Base-by-base conservation (phyloP, 2,329 filamentous ascomycete genomes). In the Gnomoniopsis smithogilvyi region DNA sequence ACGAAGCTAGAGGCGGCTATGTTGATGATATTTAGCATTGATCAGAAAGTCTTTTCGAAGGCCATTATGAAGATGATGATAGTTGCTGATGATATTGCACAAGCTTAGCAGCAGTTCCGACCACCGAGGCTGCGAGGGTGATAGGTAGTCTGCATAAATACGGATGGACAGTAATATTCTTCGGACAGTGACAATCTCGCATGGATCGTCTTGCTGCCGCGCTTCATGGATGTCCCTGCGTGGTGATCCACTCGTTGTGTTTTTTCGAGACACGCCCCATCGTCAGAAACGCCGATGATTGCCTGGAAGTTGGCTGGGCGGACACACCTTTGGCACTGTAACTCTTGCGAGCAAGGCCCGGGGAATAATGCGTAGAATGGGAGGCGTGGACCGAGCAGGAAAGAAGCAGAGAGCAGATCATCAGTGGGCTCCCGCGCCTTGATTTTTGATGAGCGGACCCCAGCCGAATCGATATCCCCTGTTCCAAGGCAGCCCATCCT, bases 221-320 rank as follows among this genome's bases (percentile, higher is more conserved):
- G n/a, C 41, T 19, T 4, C 41, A 38, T 38, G 19, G 45, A 22
- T 47, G 45, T 21, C 45, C 45, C 45, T 47, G 45, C 57, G 30
- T 41, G 11, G 30, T 45, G 51, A 17, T 21, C 51, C 51, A 53
- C 51, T 21, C 21, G 14, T n/a, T 15, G 14, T 36, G 22, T 45
- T 53, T 51, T 33, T 51, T 59, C 52, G 57, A 52, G 14, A 46
- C 57, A 59, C 57, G 17, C 57, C 51, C 57, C 52, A 48, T 33
- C n/a, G 45, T 19, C 7, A 21, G 17, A 21, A 26, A 21, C 19
- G 24, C 49, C 10, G 19, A 19, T 38, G 36, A 30, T 38, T 38
- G 12, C 36, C 36, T 38, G 36, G 14, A 43, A 24, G 33, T 56
- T 36, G 54, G 47, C 34, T 21, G 33, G 53, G 45, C 17, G 26